These are phyloP conservation scores for Stagonosporopsis cucurbitacearum DNA, from an alignment of 2,329 filamentous ascomycete species.

Conservation along the genomic window DNA sequence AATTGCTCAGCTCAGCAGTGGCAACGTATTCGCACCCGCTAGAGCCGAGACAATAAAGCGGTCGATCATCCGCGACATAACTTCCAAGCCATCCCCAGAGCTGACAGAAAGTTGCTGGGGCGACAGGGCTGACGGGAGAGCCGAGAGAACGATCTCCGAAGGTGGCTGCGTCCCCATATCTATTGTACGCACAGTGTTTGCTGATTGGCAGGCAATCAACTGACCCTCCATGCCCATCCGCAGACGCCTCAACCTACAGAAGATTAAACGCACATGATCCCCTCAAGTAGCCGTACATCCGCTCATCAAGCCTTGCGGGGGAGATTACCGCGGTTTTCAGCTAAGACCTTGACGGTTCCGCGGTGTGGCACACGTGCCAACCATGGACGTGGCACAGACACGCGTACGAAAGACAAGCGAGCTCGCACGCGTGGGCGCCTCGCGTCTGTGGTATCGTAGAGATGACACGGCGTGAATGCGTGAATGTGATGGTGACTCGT, in stretches of 20 bases:
- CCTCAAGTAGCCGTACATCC: background rate
- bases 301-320: background rate
- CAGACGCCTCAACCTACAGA: no score
- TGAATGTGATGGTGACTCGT: background rate
- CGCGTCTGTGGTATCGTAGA: slow-evolving; percentile 5
- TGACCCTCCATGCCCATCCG: no score
- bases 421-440: slow-evolving; percentile 6
- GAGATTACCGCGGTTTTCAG: no score
- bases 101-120: background rate
- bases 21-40: background rate
- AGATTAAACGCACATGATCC: no score
- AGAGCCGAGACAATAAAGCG: background rate
- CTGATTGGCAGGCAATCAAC: background rate
- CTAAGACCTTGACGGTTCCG: background rate
- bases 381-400: slow-evolving; percentile 1
- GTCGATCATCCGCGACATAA: background rate
- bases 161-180: background rate
- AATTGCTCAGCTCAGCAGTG: background rate
- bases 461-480: background rate
- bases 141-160: slow-evolving; percentile 1
- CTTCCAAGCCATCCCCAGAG: background rate
- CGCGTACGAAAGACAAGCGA: slow-evolving; percentile 1
- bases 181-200: background rate
- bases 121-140: background rate
- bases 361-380: background rate